These are phyloP conservation scores for Tricholoma bakamatsutake DNA, from an alignment of 768 basidiomycete species.

Conservation along the genomic window DNA sequence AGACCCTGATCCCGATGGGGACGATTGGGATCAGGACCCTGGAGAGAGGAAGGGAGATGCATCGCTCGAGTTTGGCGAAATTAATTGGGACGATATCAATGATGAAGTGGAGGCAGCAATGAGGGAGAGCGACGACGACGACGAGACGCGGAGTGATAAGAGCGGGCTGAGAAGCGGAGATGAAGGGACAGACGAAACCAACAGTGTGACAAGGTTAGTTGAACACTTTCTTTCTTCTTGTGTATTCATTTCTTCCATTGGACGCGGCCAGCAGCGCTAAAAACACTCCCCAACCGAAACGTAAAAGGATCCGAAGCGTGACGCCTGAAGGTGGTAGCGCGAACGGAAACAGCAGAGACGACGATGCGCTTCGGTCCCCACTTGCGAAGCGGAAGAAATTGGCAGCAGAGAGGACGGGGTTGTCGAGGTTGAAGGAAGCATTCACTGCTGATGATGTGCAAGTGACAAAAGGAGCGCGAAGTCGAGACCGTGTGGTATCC, in stretches of 20 bases:
- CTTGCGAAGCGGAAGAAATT: slow-evolving; percentile 79
- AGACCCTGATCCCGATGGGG: slow-evolving; percentile 59
- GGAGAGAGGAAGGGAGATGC: slow-evolving; percentile 27
- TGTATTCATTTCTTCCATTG: slow-evolving; percentile 1
- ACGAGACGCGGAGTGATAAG: slow-evolving; percentile 37
- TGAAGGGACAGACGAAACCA: slow-evolving; percentile 47
- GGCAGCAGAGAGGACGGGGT: slow-evolving; percentile 55
- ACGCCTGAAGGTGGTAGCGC: slow-evolving; percentile 54
- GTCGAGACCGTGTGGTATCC: slow-evolving; percentile 9
- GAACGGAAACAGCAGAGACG: slow-evolving; percentile 30
- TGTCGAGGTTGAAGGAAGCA: slow-evolving; percentile 65
- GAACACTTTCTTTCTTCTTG: neutral
- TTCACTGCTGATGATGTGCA: slow-evolving; percentile 49
- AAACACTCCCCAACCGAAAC: slow-evolving; percentile 41
- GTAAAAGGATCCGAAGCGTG: slow-evolving; percentile 66
- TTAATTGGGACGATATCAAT: slow-evolving; percentile 81
- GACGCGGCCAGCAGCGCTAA: slow-evolving; percentile 24
- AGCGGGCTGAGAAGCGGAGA: slow-evolving; percentile 44
- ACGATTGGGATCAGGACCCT: slow-evolving; percentile 56
- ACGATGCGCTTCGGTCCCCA: slow-evolving; percentile 55
- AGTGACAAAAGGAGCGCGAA: slow-evolving; percentile 11
- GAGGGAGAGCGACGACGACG: slow-evolving; percentile 67
- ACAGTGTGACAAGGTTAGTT: slow-evolving; percentile 29
- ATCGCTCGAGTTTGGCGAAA: slow-evolving; percentile 48
- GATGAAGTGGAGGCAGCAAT: slow-evolving; percentile 85